Percentiles rank a stretch among this genome's conserved stretches.
Evolutionary conservation across 345 rosid genomes (phyloP).

Genomic region (Nasturtium officinale): DNA sequence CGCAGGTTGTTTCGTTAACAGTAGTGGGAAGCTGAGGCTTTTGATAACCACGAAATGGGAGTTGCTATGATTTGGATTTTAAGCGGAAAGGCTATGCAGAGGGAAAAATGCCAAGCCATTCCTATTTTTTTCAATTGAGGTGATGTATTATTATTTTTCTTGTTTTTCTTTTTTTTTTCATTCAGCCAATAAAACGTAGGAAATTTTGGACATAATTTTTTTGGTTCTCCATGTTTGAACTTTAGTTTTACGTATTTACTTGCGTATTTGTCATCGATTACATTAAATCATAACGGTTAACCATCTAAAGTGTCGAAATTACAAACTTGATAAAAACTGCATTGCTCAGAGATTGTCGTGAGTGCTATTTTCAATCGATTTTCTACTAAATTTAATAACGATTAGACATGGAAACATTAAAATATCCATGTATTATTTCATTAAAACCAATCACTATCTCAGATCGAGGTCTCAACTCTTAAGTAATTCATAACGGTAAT

Average conservation of each 20-base stretch:
- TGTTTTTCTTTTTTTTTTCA: slow-evolving; percentile 22
- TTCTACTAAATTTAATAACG: too few relatives aligned
- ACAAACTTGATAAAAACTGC: not conserved
- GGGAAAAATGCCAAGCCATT: slow-evolving; percentile 29
- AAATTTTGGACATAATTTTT: slow-evolving; percentile 42
- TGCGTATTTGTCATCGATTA: not conserved
- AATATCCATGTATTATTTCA: too few relatives aligned
- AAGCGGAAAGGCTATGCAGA: slow-evolving; percentile 28
- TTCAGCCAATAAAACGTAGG: slow-evolving; percentile 43
- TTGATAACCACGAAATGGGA: slow-evolving; percentile 34
- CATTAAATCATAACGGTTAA: slow-evolving; percentile 18
- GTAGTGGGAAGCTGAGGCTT: slow-evolving; percentile 30
- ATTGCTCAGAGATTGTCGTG: too few relatives aligned
- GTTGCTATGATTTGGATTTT: slow-evolving; percentile 25
- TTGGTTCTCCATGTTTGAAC: slow-evolving; percentile 27
- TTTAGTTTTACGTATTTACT: slow-evolving; percentile 10
- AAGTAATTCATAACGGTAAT: too few relatives aligned
- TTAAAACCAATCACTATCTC: too few relatives aligned
- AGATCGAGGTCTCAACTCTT: too few relatives aligned
- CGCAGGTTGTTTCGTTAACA: slow-evolving; percentile 32
- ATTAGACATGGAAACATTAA: too few relatives aligned
- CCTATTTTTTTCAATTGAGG: slow-evolving; percentile 34
- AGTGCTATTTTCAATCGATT: too few relatives aligned
- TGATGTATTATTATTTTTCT: slow-evolving; percentile 32
- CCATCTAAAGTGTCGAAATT: slow-evolving; percentile 1